Percentiles rank a stretch among this genome's conserved stretches.
Conservation (phyloP, 306 rosid species). For the Malus sylvestris region DNA sequence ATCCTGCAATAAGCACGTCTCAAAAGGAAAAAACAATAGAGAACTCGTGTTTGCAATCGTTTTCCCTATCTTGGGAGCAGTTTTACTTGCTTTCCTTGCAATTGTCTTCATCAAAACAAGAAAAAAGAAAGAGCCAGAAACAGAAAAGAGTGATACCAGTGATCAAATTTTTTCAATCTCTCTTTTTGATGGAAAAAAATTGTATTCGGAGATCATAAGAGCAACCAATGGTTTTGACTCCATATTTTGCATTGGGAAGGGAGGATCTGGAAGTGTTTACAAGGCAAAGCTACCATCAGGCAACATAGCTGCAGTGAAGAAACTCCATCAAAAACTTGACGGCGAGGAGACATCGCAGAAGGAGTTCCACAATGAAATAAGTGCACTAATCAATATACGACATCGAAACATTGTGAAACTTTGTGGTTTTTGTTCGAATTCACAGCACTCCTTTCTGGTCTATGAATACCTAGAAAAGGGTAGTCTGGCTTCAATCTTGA, state of each 20-base stretch:
- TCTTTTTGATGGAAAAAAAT: conserved; percentile 6
- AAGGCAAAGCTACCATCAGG: neutral
- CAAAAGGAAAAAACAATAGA: too few relatives aligned
- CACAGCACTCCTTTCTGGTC: conserved; percentile 6
- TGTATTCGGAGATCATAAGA: conserved; percentile 13
- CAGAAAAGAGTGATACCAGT: too few relatives aligned
- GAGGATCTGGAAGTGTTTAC: conserved; percentile 24
- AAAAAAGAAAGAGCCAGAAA: too few relatives aligned
- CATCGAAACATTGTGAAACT: conserved; percentile 26
- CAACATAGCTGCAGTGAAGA: conserved; percentile 14
- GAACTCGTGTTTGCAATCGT: too few relatives aligned
- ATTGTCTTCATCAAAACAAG: too few relatives aligned
- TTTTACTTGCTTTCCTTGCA: too few relatives aligned
- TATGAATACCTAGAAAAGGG: conserved; percentile 22
- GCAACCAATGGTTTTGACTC: conserved; percentile 19
- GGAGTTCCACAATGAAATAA: conserved; percentile 22
- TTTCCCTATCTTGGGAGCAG: too few relatives aligned
- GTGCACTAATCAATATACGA: conserved; percentile 12
- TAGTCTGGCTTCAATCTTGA: neutral
- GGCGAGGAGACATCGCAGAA: neutral
- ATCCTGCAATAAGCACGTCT: too few relatives aligned
- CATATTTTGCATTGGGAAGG: conserved; percentile 17
- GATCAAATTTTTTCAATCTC: neutral
- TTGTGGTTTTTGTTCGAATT: conserved; percentile 11
- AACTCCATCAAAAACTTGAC: neutral